Evolutionary conservation across 306 rosid species (phyloP).

Genomic region (Dicorynia guianensis): DNA sequence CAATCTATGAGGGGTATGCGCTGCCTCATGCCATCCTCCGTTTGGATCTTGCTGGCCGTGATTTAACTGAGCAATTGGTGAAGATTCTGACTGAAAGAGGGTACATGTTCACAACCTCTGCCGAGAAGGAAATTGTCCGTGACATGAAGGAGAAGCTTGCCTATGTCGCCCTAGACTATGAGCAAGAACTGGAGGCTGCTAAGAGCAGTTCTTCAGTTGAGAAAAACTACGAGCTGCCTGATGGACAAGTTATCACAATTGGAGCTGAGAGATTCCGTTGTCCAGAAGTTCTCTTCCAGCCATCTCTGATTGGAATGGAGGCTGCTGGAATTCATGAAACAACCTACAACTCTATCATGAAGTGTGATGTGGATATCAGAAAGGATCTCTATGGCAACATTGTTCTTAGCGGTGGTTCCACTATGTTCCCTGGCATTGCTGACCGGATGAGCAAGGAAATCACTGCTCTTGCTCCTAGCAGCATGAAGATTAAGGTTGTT

Average conservation of each 20-base stretch:
- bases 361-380: conserved; percentile 86
- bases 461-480: conserved; percentile 88
- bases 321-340: conserved; percentile 91
- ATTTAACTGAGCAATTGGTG: conserved; percentile 78
- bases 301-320: conserved; percentile 87
- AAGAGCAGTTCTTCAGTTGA: conserved; percentile 83
- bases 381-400: conserved; percentile 86
- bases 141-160: conserved; percentile 94
- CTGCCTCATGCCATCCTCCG: conserved; percentile 90
- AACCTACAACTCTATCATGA: conserved; percentile 87
- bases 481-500: conserved; percentile 89
- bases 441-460: conserved; percentile 90
- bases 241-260: conserved; percentile 81
- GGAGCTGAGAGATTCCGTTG: conserved; percentile 93
- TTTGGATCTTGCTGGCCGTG: conserved; percentile 88
- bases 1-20: conserved; percentile 86
- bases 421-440: conserved; percentile 94
- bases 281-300: conserved; percentile 89
- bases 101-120: conserved; percentile 92
- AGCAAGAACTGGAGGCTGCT: conserved; percentile 85
- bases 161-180: conserved; percentile 82
- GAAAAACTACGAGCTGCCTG: conserved; percentile 84
- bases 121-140: conserved; percentile 93
- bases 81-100: conserved; percentile 91
- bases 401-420: conserved; percentile 86